Base-by-base conservation (phyloP, 1,139 yeast species). In the Taiozyma sp. region DNA sequence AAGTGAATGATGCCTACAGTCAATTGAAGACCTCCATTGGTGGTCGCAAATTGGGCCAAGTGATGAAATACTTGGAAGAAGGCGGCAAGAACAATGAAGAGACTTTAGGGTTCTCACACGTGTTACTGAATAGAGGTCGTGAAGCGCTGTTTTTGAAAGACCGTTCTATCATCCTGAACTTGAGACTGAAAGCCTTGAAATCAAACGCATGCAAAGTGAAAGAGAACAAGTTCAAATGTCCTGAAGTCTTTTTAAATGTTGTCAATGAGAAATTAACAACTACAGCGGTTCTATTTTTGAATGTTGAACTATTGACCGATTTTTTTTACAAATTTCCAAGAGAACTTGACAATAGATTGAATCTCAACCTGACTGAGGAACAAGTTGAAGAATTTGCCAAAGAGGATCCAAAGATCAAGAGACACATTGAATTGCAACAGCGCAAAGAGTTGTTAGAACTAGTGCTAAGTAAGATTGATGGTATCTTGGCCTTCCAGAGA, bases 281-380 rank as follows among this genome's bases (percentile, higher is more conserved):
- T 13, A 95, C 99, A 0, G 96, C 99, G 0, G 95, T 95, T 4
- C 71, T 95, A 56, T 95, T 95, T 63, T 73, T 95, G 64, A 95
- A 95, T 65, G 98, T 95, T 47, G 99, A 95, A 69, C 74, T 95
- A 47, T 74, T 95, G 58, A 87, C 96, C 59, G 99, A 95, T 69
- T 95, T 95, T 65, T 93, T 92, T 69, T 93, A 95, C 70, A 91
- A 90, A 63, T 93, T 95, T 71, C 99, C 99, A 1, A 79, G 98
- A 51, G 97, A 91, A 66, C 75, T 95, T 56, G 99, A 95, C 68
- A 75, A 76, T 51, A 81, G 84, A 57, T 78, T 95, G 55, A 58
- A 57, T 16, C 83, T 87, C 54, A 76, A 75, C 55, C 72, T 93
- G 62, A 74, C 82, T 12, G 76, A 76, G 48, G 96, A 90, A 50